These are phyloP conservation scores for Acanthamoeba polyphaga DNA, from an alignment of 208 protist genomes.

Conservation along the genomic window DNA sequence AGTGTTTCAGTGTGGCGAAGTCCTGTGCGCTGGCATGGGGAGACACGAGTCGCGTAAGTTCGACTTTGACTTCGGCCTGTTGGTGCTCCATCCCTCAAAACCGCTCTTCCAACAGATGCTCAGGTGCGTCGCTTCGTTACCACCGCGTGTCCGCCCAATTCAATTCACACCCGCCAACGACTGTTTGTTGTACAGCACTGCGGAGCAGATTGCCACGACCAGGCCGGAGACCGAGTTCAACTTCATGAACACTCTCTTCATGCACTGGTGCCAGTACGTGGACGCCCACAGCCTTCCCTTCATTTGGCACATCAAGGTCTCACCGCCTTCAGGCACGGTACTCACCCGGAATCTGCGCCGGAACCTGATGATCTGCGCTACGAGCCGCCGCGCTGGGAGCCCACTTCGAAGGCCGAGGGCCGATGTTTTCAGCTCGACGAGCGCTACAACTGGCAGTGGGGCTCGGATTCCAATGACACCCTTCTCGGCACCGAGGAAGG, in stretches of 20 bases:
- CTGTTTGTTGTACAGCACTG: background rate
- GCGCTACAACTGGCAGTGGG: constrained; percentile 55
- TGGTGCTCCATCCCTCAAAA: background rate
- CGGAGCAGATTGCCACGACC: background rate
- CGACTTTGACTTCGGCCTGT: constrained; percentile 14
- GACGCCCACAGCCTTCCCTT: background rate
- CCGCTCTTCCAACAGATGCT: background rate
- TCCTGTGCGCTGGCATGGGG: constrained; percentile 22
- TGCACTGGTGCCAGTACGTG: background rate
- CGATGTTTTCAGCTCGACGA: background rate
- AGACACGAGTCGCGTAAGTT: background rate
- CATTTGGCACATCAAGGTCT: background rate
- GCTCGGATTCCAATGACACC: background rate
- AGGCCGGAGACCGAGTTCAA: background rate
- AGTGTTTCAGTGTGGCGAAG: background rate
- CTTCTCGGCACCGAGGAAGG: background rate
- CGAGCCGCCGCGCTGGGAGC: background rate
- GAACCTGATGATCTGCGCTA: background rate
- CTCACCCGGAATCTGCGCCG: background rate
- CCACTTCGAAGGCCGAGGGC: background rate
- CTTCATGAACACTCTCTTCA: background rate
- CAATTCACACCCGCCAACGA: background rate
- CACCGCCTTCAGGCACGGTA: background rate
- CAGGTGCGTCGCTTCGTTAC: background rate
- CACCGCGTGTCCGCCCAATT: background rate